Percentiles rank a stretch among this genome's conserved stretches.
phyloP scores from a whole-genome alignment of 148 eudicot genomes.

The Chenopodium formosanum region DNA sequence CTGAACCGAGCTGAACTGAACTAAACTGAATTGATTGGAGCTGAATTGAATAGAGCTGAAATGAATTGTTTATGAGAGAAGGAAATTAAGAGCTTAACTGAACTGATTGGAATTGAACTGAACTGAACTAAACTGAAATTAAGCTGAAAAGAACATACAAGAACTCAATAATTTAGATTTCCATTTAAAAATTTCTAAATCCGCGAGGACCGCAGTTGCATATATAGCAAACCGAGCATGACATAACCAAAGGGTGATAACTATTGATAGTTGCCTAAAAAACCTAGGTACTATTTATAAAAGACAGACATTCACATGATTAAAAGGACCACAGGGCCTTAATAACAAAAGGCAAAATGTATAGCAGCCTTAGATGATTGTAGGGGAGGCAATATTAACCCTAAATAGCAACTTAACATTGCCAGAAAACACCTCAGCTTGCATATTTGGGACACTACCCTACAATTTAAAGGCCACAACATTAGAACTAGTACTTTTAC shows the following conservation, averaged over 20 bases:
- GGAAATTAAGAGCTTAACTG: too few species aligned
- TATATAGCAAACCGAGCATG: not conserved
- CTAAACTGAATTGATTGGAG: too few species aligned
- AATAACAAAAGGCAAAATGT: not conserved
- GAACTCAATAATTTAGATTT: too few species aligned
- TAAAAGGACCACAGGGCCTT: not conserved
- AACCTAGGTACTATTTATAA: not conserved
- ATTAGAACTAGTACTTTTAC: too few species aligned
- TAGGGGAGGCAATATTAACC: constrained; percentile 9
- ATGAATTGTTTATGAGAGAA: too few species aligned
- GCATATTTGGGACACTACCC: not conserved
- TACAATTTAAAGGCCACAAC: constrained; percentile 10
- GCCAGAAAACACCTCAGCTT: constrained; percentile 6
- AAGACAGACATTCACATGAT: not conserved
- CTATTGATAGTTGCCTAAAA: not conserved
- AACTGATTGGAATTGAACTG: too few species aligned
- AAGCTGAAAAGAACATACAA: too few species aligned
- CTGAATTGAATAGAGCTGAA: too few species aligned
- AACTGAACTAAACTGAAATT: too few species aligned
- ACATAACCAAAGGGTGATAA: not conserved
- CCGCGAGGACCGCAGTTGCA: too few species aligned
- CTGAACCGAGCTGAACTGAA: too few species aligned
- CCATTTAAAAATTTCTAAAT: too few species aligned
- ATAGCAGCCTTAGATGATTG: constrained; percentile 15
- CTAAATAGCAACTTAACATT: constrained; percentile 17